Conservation (phyloP, 495 filamentous ascomycete species). For the Polyplosphaeria fusca region DNA sequence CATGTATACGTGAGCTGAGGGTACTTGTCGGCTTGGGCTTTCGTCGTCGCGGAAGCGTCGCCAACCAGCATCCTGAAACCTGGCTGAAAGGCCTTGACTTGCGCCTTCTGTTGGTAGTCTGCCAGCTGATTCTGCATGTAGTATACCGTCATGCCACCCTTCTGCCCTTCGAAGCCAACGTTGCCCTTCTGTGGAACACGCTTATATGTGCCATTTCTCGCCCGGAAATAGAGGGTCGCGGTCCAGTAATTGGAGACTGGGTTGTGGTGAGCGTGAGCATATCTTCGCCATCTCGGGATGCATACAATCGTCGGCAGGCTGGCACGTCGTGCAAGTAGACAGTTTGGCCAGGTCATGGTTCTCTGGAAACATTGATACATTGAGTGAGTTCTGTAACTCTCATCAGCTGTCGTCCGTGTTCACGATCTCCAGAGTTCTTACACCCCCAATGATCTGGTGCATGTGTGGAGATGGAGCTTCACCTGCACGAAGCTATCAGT, state of each 20-base stretch:
- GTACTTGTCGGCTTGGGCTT: constrained; percentile 13
- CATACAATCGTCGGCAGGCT: constrained; percentile 12
- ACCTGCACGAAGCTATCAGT: too few species aligned
- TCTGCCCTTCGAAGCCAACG: constrained; percentile 12
- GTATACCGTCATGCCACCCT: constrained; percentile 28
- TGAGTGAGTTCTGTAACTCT: constrained; percentile 28
- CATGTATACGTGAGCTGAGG: constrained; percentile 25
- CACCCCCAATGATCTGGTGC: constrained; percentile 27
- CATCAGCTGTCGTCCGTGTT: too few species aligned
- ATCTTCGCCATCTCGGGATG: too few species aligned
- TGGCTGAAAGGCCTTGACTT: constrained; percentile 24
- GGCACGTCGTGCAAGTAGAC: constrained; percentile 23
- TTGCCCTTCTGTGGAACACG: constrained; percentile 23
- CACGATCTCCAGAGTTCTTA: too few species aligned
- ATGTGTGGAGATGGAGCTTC: constrained; percentile 16
- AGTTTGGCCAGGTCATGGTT: constrained; percentile 13
- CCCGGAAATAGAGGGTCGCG: constrained; percentile 17
- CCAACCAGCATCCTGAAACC: constrained; percentile 28
- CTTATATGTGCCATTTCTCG: constrained; percentile 26
- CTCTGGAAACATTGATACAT: constrained; percentile 4
- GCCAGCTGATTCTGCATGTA: constrained; percentile 23
- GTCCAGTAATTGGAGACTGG: constrained; percentile 30
- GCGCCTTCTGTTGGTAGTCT: constrained; percentile 11
- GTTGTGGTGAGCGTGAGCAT: too few species aligned
- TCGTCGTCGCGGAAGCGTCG: neutral